A percentile compares a stretch with the other conserved stretches of the same genome.
These are phyloP conservation scores for Fusarium keratoplasticum DNA, from an alignment of 2,329 filamentous ascomycete species.

Conservation along the genomic window DNA sequence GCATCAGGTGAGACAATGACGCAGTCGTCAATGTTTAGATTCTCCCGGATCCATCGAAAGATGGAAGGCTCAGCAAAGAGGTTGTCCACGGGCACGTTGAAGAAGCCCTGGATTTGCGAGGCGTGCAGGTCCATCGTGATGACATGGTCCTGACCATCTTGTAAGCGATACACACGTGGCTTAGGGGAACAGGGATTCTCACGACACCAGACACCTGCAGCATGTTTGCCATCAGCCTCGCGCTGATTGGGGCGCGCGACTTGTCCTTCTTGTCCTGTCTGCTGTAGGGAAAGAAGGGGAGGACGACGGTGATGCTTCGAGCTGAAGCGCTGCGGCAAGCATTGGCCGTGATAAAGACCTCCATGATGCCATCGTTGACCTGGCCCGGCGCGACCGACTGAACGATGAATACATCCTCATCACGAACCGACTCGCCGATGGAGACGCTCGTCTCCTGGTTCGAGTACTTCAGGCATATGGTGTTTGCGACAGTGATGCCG, in stretches of 20 bases:
- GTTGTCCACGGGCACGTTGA: slow-evolving; percentile 77
- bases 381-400: background rate
- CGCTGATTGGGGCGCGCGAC: slow-evolving; percentile 70
- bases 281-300: slow-evolving; percentile 95
- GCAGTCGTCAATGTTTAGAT: slow-evolving; percentile 71
- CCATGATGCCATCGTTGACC: slow-evolving; percentile 97
- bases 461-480: background rate
- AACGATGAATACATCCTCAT: background rate
- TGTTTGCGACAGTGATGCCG: background rate
- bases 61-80: background rate
- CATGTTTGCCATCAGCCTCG: slow-evolving; percentile 96
- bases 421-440: background rate
- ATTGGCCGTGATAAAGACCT: slow-evolving; percentile 96
- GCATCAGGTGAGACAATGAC: slow-evolving; percentile 95
- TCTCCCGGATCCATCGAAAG: background rate
- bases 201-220: slow-evolving; percentile 86
- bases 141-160: slow-evolving; percentile 56
- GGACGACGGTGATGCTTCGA: slow-evolving; percentile 90
- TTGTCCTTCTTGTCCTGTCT: slow-evolving; percentile 94
- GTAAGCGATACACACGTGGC: background rate
- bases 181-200: background rate
- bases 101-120: slow-evolving; percentile 93
- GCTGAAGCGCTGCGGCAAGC: slow-evolving; percentile 78
- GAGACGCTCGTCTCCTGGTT: background rate
- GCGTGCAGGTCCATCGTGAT: slow-evolving; percentile 98